Evolutionary conservation across 306 rosid species (phyloP), one percentile per base, ranked within the genome.

Genomic region (Prunus mume): DNA sequence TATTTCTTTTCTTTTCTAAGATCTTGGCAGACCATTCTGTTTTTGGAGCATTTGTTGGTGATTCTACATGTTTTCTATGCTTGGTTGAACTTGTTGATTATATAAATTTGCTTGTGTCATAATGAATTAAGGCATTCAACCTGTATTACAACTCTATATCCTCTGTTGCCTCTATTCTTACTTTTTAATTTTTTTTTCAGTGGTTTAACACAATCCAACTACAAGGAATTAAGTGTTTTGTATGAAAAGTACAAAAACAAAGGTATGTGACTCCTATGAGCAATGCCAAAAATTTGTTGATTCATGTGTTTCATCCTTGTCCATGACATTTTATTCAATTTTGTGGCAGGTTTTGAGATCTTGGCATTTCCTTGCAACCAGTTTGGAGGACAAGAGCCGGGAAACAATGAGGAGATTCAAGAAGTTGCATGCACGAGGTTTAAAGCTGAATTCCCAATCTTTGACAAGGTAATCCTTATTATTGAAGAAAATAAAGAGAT

Each of bases 281-380:
- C 67, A 30, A 18, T 60, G 22, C 56, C 14, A 19, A 64, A 20
- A 15, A 12, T 55, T 47, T 45, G 12, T 45, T 45, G 14, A 60
- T 49, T 49, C 49, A 24, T 75, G 45, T 38, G 18, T 46, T 46
- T 19, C 60, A 25, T 30, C 25, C 51, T 65, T 32, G 45, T 57
- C n/a, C 28, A 1, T 12, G 65, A 24, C 56, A 24, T 19, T 77
- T 61, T 41, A 14, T 54, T 50, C 11, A 28, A 30, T 75, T 65
- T 50, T 25, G 38, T 68, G 68, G 51, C 60, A 93, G 98, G 89
- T 69, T 74, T 93, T 65, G 96, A 91, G 86, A 93, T 93, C 79
- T 88, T 91, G 93, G 98, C 98, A 72, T 93, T 93, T 88, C 98
- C 98, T 73, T 93, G 98, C 93, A 93, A 93, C 82, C 98, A 93